phyloP scores from a whole-genome alignment of 139 green algal species.

The Haematococcus lacustris region DNA sequence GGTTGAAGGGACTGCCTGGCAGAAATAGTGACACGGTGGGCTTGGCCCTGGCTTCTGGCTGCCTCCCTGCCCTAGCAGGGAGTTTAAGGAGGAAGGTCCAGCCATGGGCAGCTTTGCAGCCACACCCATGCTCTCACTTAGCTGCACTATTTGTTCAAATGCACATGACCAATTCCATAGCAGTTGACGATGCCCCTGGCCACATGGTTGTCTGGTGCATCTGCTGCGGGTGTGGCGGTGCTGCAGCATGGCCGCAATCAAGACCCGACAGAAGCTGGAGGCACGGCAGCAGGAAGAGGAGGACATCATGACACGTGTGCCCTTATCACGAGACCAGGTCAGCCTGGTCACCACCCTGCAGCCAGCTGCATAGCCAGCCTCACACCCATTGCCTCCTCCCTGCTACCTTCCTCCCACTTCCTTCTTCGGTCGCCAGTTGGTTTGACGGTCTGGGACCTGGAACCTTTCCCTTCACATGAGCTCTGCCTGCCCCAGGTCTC shows the following conservation, averaged over 20 bases:
- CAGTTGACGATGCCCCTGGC: too few relatives aligned
- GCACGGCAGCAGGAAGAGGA: slow-evolving; percentile 75
- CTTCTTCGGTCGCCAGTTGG: background rate
- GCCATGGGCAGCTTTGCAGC: too few relatives aligned
- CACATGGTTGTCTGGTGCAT: too few relatives aligned
- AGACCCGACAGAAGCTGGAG: slow-evolving; percentile 41
- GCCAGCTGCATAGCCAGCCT: background rate
- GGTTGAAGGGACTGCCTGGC: too few relatives aligned
- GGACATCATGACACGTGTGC: slow-evolving; percentile 82
- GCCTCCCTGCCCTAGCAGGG: too few relatives aligned
- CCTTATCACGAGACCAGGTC: slow-evolving; percentile 69
- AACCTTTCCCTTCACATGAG: background rate
- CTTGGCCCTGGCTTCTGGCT: too few relatives aligned
- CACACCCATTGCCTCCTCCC: background rate
- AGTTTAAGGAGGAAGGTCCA: too few relatives aligned
- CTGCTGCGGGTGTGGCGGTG: too few relatives aligned
- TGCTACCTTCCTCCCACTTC: background rate
- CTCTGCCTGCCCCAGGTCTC: too few relatives aligned
- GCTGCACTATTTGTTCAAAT: too few relatives aligned
- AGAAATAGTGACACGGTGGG: too few relatives aligned
- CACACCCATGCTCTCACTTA: too few relatives aligned
- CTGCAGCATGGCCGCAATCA: slow-evolving; percentile 9
- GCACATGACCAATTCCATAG: background rate
- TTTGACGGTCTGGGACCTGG: slow-evolving; percentile 11
- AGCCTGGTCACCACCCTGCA: background rate